Evolutionary conservation across 768 basidiomycete genomes (phyloP).

Genomic region (Kwoniella dendrophila): DNA sequence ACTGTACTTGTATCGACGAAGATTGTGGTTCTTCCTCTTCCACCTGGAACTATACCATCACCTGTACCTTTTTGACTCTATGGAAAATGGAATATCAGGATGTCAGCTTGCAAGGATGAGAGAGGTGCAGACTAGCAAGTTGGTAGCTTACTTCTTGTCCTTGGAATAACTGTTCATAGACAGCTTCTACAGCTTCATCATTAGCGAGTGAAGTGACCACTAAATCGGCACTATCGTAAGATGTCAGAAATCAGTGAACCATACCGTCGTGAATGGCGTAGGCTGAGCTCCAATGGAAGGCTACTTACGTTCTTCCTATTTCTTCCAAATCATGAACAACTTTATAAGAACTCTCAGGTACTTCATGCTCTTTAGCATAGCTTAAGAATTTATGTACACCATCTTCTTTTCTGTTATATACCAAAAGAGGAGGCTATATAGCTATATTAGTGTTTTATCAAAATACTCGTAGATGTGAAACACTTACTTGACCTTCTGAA

Average conservation of each 20-base stretch:
- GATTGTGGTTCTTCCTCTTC: constrained; percentile 63
- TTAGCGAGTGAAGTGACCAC: constrained; percentile 73
- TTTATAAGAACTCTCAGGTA: constrained; percentile 63
- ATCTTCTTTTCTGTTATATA: constrained; percentile 72
- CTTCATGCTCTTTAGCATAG: constrained; percentile 63
- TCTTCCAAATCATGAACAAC: constrained; percentile 66
- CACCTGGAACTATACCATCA: constrained; percentile 46
- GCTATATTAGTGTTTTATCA: constrained; percentile 26
- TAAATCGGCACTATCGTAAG: constrained; percentile 64
- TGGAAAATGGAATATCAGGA: not conserved
- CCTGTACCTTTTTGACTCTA: constrained; percentile 52
- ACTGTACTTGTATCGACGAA: constrained; percentile 87
- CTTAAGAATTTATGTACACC: constrained; percentile 60
- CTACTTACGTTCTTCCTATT: constrained; percentile 61
- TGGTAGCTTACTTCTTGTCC: constrained; percentile 63
- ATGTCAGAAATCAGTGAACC: not conserved
- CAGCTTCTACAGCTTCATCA: constrained; percentile 68
- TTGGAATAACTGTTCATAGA: constrained; percentile 67
- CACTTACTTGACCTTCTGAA: constrained; percentile 30
- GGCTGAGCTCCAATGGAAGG: not conserved
- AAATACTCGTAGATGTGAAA: not conserved
- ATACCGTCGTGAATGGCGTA: not conserved
- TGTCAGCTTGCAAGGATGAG: not conserved
- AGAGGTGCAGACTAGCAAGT: not conserved
- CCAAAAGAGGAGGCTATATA: constrained; percentile 63